phyloP scores from a whole-genome alignment of 257 asterid species.

The Primulina eburnea region DNA sequence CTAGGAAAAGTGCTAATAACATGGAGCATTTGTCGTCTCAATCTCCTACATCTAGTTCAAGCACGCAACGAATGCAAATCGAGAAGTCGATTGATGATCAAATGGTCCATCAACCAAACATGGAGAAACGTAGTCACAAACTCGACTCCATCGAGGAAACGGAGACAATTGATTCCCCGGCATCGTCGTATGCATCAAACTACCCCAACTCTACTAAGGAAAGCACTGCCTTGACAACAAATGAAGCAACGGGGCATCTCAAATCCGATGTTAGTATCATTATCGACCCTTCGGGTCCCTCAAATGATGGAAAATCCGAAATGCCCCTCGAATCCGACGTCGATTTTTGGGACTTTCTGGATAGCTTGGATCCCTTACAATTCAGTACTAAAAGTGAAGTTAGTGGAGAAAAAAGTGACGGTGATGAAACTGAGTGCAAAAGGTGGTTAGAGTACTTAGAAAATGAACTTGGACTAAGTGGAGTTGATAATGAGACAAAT shows the following conservation, averaged over 20 bases:
- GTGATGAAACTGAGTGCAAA: constrained; percentile 24
- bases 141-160: neutral
- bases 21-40: constrained; percentile 15
- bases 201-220: constrained; percentile 17
- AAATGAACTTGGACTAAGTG: constrained; percentile 50
- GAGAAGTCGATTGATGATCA: constrained; percentile 3
- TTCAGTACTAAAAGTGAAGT: constrained; percentile 7
- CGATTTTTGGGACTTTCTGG: constrained; percentile 44
- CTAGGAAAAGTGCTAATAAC: neutral
- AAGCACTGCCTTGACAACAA: constrained; percentile 2
- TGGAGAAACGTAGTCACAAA: neutral
- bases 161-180: constrained; percentile 19
- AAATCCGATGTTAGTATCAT: too few species aligned
- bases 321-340: constrained; percentile 38
- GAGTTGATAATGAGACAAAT: constrained; percentile 12
- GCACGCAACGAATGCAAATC: constrained; percentile 22
- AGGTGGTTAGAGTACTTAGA: constrained; percentile 54
- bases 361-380: constrained; percentile 26
- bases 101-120: neutral
- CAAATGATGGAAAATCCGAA: constrained; percentile 23
- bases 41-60: constrained; percentile 30
- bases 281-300: neutral
- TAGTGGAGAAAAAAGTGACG: constrained; percentile 1
- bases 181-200: constrained; percentile 27
- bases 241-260: neutral